Conservation (phyloP, 116 monocot species). For the Iris pallida region DNA sequence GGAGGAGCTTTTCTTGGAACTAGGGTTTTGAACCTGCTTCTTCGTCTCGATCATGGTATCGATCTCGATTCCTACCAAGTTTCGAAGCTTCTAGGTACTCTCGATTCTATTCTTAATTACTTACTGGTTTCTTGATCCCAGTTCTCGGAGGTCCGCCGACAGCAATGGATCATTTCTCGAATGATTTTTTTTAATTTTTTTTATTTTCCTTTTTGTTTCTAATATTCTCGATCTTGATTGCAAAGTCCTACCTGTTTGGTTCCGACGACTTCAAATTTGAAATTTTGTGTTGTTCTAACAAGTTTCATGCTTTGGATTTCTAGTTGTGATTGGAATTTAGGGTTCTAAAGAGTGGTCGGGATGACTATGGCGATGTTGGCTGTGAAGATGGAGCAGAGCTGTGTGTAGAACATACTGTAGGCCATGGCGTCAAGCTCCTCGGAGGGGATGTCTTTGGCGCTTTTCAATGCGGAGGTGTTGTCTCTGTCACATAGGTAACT, state of each 20-base stretch:
- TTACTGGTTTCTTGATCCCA: no score
- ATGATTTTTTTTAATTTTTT: not conserved
- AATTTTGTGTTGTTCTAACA: not conserved
- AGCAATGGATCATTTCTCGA: not conserved
- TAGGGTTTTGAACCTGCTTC: no score
- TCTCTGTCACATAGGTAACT: slow-evolving; percentile 37
- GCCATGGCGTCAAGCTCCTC: slow-evolving; percentile 40
- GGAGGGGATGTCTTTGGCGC: slow-evolving; percentile 43
- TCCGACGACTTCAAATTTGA: slow-evolving; percentile 4
- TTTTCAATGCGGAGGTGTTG: slow-evolving; percentile 25
- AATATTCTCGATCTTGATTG: slow-evolving; percentile 12
- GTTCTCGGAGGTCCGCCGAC: not conserved
- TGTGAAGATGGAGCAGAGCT: slow-evolving; percentile 40
- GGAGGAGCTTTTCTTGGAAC: no score
- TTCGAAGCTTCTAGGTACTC: no score
- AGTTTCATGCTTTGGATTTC: not conserved
- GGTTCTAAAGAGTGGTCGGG: slow-evolving; percentile 4
- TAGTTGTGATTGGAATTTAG: slow-evolving; percentile 8
- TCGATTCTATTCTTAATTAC: no score
- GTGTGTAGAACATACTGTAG: slow-evolving; percentile 59
- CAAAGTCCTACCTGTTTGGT: slow-evolving; percentile 6
- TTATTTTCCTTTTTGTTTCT: slow-evolving; percentile 3
- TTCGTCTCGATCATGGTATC: no score
- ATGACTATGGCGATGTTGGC: slow-evolving; percentile 26
- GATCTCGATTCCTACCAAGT: no score